These are phyloP conservation scores for Daldinia decipiens DNA, from an alignment of 495 filamentous ascomycete genomes.

Conservation along the genomic window DNA sequence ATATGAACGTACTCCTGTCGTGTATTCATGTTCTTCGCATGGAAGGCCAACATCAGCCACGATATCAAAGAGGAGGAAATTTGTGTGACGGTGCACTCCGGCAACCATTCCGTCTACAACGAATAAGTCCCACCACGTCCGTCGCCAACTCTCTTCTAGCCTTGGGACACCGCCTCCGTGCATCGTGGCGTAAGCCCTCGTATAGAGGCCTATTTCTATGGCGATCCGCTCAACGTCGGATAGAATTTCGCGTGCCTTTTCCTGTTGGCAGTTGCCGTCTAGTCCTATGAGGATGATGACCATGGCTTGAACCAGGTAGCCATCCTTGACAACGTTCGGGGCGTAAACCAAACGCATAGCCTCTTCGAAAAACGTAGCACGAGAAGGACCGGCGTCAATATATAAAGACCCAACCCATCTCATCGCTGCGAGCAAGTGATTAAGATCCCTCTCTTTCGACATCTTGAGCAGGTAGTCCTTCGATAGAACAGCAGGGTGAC, in stretches of 20 bases:
- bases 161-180: conserved; percentile 60
- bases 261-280: conserved; percentile 76
- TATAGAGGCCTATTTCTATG: conserved; percentile 79
- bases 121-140: conserved; percentile 94
- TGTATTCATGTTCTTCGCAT: conserved; percentile 79
- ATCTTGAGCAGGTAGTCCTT: conserved; percentile 57
- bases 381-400: conserved; percentile 59
- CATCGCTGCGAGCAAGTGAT: conserved; percentile 68
- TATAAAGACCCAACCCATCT: conserved; percentile 75
- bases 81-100: conserved; percentile 65
- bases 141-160: conserved; percentile 76
- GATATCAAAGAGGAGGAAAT: conserved; percentile 67
- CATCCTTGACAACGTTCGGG: conserved; percentile 63
- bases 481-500: conserved; percentile 73
- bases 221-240: conserved; percentile 73
- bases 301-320: conserved; percentile 79
- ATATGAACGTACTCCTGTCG: conserved; percentile 63
- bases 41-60: conserved; percentile 71
- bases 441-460: conserved; percentile 56
- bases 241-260: conserved; percentile 72
- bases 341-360: conserved; percentile 65
- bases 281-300: conserved; percentile 80
- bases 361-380: conserved; percentile 65
- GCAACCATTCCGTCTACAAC: conserved; percentile 77
- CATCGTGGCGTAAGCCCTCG: conserved; percentile 58